Evolutionary conservation across 2,329 filamentous ascomycete genomes (phyloP).

Genomic region (Bertia moriformis): DNA sequence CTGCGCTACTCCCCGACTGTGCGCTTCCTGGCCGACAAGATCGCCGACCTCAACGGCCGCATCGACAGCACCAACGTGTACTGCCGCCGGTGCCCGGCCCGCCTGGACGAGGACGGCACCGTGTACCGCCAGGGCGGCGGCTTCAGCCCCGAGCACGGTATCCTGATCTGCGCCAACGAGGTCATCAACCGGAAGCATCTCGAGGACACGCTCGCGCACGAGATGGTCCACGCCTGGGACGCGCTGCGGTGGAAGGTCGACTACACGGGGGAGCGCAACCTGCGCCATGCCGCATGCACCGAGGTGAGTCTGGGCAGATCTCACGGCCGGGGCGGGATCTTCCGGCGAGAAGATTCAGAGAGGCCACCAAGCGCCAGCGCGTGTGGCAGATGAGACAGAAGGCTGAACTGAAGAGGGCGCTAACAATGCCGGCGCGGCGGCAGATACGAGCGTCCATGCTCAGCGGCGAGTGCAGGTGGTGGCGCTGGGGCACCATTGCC

Average conservation of each 20-base stretch:
- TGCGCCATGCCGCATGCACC: constrained; percentile 84
- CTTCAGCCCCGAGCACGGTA: constrained; percentile 75
- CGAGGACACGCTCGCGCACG: constrained; percentile 88
- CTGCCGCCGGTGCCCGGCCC: constrained; percentile 62
- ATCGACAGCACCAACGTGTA: constrained; percentile 63
- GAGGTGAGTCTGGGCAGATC: too few species aligned
- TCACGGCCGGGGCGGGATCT: too few species aligned
- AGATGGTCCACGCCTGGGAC: constrained; percentile 97
- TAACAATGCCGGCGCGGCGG: constrained; percentile 1
- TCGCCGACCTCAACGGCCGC: constrained; percentile 62
- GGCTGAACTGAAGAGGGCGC: not conserved
- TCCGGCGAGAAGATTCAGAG: too few species aligned
- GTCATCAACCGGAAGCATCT: constrained; percentile 66
- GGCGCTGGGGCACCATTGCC: constrained; percentile 58
- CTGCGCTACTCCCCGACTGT: constrained; percentile 75
- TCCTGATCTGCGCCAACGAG: constrained; percentile 85
- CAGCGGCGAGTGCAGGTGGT: constrained; percentile 86
- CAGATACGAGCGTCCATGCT: constrained; percentile 86
- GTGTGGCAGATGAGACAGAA: too few species aligned
- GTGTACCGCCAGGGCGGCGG: constrained; percentile 60
- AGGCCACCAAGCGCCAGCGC: too few species aligned
- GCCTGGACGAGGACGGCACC: constrained; percentile 38
- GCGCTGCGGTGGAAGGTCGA: constrained; percentile 84
- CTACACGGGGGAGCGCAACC: constrained; percentile 51
- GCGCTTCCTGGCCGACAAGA: constrained; percentile 72